phyloP scores from a whole-genome alignment of 768 basidiomycete species.

The Candolleomyces efflorescens region DNA sequence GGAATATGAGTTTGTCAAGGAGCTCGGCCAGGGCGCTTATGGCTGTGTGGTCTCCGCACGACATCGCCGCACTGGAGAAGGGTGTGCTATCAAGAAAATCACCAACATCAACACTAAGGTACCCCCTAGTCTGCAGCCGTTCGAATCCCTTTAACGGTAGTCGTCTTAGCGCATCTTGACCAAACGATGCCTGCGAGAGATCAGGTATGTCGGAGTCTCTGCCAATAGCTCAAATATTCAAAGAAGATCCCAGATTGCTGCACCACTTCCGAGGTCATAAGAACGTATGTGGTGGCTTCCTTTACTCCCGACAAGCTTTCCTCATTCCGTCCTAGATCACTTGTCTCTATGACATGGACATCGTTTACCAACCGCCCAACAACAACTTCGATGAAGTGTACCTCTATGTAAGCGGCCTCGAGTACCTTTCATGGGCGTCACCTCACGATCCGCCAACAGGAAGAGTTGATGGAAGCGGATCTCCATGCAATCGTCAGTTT shows the following conservation, averaged over 20 bases:
- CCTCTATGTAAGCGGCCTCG: slow-evolving; percentile 62
- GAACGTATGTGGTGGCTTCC: slow-evolving; percentile 56
- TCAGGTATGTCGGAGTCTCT: slow-evolving; percentile 53
- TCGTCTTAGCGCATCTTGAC: slow-evolving; percentile 79
- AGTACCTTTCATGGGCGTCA: background rate
- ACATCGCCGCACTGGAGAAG: slow-evolving; percentile 79
- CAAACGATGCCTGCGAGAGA: slow-evolving; percentile 93
- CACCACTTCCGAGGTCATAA: slow-evolving; percentile 99
- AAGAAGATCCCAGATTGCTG: slow-evolving; percentile 53
- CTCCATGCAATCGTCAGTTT: slow-evolving; percentile 88
- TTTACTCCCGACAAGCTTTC: slow-evolving; percentile 6
- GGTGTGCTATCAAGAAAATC: slow-evolving; percentile 95
- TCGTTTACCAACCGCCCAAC: slow-evolving; percentile 86
- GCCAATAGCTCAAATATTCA: slow-evolving; percentile 12
- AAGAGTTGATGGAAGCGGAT: slow-evolving; percentile 99
- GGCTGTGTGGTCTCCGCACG: slow-evolving; percentile 87
- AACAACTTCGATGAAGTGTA: slow-evolving; percentile 97
- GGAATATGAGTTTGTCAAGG: slow-evolving; percentile 93
- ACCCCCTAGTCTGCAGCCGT: background rate
- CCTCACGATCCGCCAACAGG: slow-evolving; percentile 41
- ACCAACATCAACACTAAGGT: slow-evolving; percentile 91
- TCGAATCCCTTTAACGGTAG: slow-evolving; percentile 5
- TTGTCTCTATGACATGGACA: slow-evolving; percentile 97
- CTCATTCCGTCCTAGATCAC: slow-evolving; percentile 64
- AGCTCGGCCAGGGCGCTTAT: slow-evolving; percentile 94